phyloP scores from a whole-genome alignment of 164 flowering plant genomes.

The Sextonia rubra region DNA sequence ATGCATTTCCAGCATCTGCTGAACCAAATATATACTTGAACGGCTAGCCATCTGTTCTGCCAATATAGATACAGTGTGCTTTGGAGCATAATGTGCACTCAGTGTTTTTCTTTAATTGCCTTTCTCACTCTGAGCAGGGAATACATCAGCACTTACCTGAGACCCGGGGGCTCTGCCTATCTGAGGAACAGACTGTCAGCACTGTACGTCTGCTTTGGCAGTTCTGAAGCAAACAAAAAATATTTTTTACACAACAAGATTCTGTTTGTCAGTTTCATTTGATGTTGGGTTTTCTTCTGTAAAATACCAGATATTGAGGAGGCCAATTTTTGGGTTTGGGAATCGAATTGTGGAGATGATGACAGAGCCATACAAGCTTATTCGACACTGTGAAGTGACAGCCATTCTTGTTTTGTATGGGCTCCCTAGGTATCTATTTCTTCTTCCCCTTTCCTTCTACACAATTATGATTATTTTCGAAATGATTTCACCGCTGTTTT shows the following conservation, averaged over 20 bases:
- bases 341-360: conserved; percentile 62
- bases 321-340: conserved; percentile 75
- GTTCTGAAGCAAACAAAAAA: not conserved
- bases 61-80: not conserved
- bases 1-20: not conserved
- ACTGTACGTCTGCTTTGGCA: conserved; percentile 40
- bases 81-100: not conserved
- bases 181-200: conserved; percentile 83
- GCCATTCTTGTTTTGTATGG: conserved; percentile 93
- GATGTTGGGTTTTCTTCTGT: not conserved
- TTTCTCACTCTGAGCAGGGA: conserved; percentile 40
- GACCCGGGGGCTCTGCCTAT: conserved; percentile 83
- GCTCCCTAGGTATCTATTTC: conserved; percentile 72
- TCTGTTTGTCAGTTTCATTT: not conserved
- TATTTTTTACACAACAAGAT: not conserved
- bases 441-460: not conserved
- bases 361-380: conserved; percentile 74
- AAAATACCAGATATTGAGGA: conserved; percentile 44
- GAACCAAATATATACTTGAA: not conserved
- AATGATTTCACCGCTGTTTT: not conserved
- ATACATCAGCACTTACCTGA: conserved; percentile 79
- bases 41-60: not conserved
- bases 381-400: conserved; percentile 88
- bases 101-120: not conserved
- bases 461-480: not conserved